A percentile compares a stretch with the other conserved stretches of the same genome.
phyloP scores from a whole-genome alignment of 306 rosid species.

The Dalbergia cochinchinensis region DNA sequence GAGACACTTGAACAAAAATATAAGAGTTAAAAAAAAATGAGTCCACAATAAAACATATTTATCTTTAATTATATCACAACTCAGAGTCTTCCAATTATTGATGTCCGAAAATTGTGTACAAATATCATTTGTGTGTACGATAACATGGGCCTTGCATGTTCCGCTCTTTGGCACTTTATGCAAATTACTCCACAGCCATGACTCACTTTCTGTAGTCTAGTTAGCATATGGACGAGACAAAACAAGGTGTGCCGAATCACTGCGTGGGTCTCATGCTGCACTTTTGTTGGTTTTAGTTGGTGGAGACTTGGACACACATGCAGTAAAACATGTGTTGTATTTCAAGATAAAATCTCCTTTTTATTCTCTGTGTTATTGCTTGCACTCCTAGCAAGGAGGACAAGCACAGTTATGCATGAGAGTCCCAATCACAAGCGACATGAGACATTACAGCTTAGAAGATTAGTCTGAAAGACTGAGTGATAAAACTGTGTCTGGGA shows the following conservation, averaged over 20 bases:
- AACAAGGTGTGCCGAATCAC: conserved; percentile 53
- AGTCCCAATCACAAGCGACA: conserved; percentile 42
- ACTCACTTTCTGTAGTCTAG: not conserved
- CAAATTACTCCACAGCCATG: not conserved
- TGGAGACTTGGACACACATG: not conserved
- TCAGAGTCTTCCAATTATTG: no score
- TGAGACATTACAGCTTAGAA: conserved; percentile 33
- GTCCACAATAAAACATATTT: no score
- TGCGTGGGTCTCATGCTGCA: conserved; percentile 17
- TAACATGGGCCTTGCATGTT: conserved; percentile 12
- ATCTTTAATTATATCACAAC: no score
- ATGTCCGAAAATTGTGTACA: no score
- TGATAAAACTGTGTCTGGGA: not conserved
- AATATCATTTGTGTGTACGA: not conserved
- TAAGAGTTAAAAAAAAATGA: no score
- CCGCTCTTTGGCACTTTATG: conserved; percentile 8
- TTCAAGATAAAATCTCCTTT: not conserved
- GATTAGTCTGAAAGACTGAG: conserved; percentile 26
- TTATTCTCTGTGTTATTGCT: not conserved
- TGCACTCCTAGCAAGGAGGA: not conserved
- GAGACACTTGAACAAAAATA: no score
- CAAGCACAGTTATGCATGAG: conserved; percentile 7
- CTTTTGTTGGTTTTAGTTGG: conserved; percentile 11
- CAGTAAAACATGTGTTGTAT: conserved; percentile 21
- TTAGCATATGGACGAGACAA: conserved; percentile 48